A percentile compares a stretch with the other conserved stretches of the same genome.
phyloP scores from a whole-genome alignment of 306 rosid genomes.

The Prunus mongolica region DNA sequence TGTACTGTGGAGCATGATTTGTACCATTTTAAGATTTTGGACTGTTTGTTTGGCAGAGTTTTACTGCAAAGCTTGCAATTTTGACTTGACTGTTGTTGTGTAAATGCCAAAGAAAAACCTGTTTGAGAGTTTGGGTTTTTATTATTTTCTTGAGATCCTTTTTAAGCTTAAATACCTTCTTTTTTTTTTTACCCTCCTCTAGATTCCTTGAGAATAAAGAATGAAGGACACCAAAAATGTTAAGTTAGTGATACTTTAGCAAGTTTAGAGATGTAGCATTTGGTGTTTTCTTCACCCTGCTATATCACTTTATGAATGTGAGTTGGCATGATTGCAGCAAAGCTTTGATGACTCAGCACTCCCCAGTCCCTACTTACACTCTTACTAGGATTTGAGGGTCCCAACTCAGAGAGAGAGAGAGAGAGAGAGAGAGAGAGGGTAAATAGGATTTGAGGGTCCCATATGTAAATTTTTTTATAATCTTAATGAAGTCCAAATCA shows the following conservation, averaged over 20 bases:
- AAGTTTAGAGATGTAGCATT: background rate
- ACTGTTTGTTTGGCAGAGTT: background rate
- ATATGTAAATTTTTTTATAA: background rate
- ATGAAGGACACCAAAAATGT: background rate
- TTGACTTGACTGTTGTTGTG: background rate
- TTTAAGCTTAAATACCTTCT: too few relatives aligned
- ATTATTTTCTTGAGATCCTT: too few relatives aligned
- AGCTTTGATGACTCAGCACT: background rate
- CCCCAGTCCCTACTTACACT: background rate
- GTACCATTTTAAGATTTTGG: too few relatives aligned
- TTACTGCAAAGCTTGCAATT: background rate
- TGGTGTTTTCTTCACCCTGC: background rate
- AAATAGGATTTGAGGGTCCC: conserved; percentile 6
- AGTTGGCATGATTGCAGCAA: background rate
- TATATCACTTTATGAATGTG: background rate
- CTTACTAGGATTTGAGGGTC: background rate
- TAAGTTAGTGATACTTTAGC: background rate
- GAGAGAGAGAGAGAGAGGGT: background rate
- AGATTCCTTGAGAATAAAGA: background rate
- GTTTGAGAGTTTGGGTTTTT: background rate
- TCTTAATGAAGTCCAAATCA: background rate
- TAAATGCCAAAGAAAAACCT: background rate
- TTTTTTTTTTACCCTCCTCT: background rate
- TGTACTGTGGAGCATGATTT: too few relatives aligned
- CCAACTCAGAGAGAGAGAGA: background rate